A percentile compares a stretch with the other conserved stretches of the same genome.
Conservation (phyloP, 2,329 filamentous ascomycete genomes). For the Cladophialophora yegresii region DNA sequence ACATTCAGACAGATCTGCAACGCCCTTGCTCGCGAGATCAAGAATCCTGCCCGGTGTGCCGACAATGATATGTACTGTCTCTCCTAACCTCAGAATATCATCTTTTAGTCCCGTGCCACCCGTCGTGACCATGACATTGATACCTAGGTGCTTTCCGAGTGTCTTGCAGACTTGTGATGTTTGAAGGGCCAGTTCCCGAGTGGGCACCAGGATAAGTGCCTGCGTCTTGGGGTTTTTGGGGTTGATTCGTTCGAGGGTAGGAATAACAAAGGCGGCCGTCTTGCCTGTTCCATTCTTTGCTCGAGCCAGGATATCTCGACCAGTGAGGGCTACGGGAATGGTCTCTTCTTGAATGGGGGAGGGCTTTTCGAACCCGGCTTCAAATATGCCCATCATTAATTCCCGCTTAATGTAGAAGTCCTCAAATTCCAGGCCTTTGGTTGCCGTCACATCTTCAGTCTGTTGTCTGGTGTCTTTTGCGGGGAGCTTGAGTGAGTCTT, state of each 20-base stretch:
- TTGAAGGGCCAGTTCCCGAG: constrained; percentile 93
- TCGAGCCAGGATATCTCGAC: constrained; percentile 89
- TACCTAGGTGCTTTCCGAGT: constrained; percentile 90
- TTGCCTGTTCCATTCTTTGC: constrained; percentile 99
- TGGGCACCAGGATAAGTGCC: constrained; percentile 93
- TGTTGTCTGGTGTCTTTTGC: constrained; percentile 53
- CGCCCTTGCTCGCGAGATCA: constrained; percentile 92
- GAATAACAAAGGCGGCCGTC: constrained; percentile 96
- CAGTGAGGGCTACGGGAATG: constrained; percentile 92
- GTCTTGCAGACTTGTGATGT: constrained; percentile 99
- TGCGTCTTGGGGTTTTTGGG: constrained; percentile 96
- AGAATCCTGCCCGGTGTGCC: constrained; percentile 95
- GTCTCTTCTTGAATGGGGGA: constrained; percentile 99
- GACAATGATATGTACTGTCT: constrained; percentile 95
- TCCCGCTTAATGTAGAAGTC: constrained; percentile 94
- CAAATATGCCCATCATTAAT: constrained; percentile 98
- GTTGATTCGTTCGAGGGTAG: constrained; percentile 92
- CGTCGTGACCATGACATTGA: constrained; percentile 99
- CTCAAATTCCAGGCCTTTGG: constrained; percentile 96
- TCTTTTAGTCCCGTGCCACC: constrained; percentile 93
- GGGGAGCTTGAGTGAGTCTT: constrained; percentile 50
- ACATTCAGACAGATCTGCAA: constrained; percentile 93
- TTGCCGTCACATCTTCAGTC: constrained; percentile 86
- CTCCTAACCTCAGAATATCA: constrained; percentile 91
- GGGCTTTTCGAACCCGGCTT: constrained; percentile 97